Base-by-base conservation (phyloP, 139 green algal species). In the Bryopsis sp. region DNA sequence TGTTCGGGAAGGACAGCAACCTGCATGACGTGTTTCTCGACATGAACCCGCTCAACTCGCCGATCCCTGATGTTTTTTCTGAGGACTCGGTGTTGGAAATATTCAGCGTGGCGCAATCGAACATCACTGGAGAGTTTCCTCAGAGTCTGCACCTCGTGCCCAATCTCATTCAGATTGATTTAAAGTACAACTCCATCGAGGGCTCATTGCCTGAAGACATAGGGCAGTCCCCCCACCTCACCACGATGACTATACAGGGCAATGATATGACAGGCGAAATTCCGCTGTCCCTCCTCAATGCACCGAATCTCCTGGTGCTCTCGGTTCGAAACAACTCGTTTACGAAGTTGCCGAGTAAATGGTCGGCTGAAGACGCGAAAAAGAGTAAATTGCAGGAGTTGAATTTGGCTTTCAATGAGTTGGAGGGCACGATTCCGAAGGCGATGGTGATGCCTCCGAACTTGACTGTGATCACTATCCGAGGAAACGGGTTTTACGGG, bases 201-300 rank as follows among this genome's bases (percentile, higher is more conserved):
- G 58, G 58, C 8, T 3, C 6, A 39, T 11, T 65, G 26, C 58
- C 58, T 24, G 58, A 39, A 47, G 58, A 6, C 15, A 47, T 65
- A 26, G 58, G 58, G 26, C 31, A 31, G n/a, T 39, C 58, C 4
- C 26, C 26, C 19, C 39, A 65, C 39, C 7, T 69, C 35, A 69
- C 7, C 35, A 15, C 37, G 48, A n/a, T 69, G 11, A 31, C 4
- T 33, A 24, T 69, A 36, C 39, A n/a, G 11, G 4, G 8, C 8
- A 69, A 69, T 36, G 4, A 15, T 19, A 38, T 69, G 8, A 69
- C 35, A 58, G 62, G 62, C 15, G 54, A 57, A n/a, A 57, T 69
- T 35, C 62, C 62, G 3, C 3, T 35, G 62, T 36, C 6, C 35
- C 37, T 11, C 54, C 62, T n/a, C 7, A 34, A n/a, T 31, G 26